Conservation (phyloP, 495 filamentous ascomycete genomes). For the Hypomontagnella submonticulosa region DNA sequence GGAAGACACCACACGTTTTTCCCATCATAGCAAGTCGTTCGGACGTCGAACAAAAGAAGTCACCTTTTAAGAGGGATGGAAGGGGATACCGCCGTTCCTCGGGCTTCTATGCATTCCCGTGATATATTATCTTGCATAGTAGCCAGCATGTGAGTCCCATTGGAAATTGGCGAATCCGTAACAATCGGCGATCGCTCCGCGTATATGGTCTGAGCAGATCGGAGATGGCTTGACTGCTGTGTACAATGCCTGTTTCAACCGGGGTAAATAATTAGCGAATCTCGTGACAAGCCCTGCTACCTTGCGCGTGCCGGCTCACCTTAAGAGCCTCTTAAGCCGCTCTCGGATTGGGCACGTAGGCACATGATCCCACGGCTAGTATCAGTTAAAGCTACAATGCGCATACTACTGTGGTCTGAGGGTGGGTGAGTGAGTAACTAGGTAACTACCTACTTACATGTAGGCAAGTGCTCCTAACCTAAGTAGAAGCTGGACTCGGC, state of each 20-base stretch:
- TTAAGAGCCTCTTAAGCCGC: constrained; percentile 43
- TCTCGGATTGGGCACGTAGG: constrained; percentile 23
- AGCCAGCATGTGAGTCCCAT: constrained; percentile 29
- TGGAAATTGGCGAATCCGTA: constrained; percentile 34
- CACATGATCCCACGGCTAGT: constrained; percentile 20
- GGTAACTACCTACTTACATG: neutral
- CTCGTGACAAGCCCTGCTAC: constrained; percentile 31
- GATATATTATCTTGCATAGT: constrained; percentile 38
- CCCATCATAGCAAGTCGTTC: constrained; percentile 9
- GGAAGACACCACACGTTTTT: constrained; percentile 16
- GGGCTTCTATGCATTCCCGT: constrained; percentile 20
- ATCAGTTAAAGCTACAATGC: constrained; percentile 8
- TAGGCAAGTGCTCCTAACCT: neutral
- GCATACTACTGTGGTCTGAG: constrained; percentile 18
- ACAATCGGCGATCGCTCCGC: constrained; percentile 43
- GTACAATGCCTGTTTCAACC: constrained; percentile 29
- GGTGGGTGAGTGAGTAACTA: constrained; percentile 12
- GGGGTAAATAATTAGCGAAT: constrained; percentile 39
- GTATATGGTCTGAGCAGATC: constrained; percentile 23
- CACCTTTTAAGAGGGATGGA: constrained; percentile 3
- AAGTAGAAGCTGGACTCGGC: constrained; percentile 14
- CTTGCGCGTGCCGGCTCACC: constrained; percentile 36
- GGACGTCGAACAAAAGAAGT: constrained; percentile 5
- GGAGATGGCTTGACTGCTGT: constrained; percentile 35
- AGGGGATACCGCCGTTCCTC: constrained; percentile 16